phyloP scores from a whole-genome alignment of 129 eudicot species.

The Chrysanthemum lavandulifolium region DNA sequence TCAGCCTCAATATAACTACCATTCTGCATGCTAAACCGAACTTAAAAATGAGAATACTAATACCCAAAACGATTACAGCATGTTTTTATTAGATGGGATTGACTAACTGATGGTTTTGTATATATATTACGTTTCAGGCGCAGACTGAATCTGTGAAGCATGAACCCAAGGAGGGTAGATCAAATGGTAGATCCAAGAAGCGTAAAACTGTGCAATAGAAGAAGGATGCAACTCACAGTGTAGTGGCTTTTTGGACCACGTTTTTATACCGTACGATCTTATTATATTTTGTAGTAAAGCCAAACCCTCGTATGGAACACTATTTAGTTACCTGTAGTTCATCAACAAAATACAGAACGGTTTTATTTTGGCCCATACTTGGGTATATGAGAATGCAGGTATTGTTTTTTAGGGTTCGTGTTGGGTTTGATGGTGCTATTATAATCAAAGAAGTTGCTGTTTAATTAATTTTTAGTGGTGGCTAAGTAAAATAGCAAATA shows the following conservation, averaged over 20 bases:
- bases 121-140: background rate
- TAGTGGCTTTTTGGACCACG: too few relatives aligned
- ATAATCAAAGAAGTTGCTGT: too few relatives aligned
- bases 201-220: conserved; percentile 1
- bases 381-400: conserved; percentile 18
- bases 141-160: background rate
- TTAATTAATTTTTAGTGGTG: too few relatives aligned
- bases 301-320: background rate
- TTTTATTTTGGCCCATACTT: conserved; percentile 10
- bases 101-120: conserved; percentile 4
- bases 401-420: conserved; percentile 1
- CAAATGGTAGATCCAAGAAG: background rate
- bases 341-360: background rate
- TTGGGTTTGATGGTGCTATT: too few relatives aligned
- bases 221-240: too few relatives aligned
- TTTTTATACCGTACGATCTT: background rate
- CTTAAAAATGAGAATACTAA: background rate
- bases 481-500: too few relatives aligned
- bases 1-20: too few relatives aligned
- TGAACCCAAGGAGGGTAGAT: background rate
- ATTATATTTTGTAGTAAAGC: conserved; percentile 2
- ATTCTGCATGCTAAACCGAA: too few relatives aligned
- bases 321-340: background rate
- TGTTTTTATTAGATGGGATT: background rate
- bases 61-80: background rate